Evolutionary conservation across 495 filamentous ascomycete species (phyloP).

Genomic region (Trichoderma asperelloides): DNA sequence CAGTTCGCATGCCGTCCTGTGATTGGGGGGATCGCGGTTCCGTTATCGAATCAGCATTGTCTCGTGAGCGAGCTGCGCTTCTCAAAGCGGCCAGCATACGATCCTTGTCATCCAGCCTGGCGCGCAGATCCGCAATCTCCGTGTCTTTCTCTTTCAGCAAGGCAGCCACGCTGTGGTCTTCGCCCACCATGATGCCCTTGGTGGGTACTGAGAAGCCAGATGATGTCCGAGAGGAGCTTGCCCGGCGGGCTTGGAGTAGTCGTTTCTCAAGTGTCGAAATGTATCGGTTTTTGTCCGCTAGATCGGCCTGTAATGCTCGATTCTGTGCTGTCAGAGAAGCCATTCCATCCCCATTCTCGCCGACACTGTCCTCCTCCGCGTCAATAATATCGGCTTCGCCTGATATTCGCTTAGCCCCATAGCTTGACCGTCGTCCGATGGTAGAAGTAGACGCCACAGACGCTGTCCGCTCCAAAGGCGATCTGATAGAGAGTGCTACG

Average conservation of each 20-base stretch:
- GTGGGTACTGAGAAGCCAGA: conserved; percentile 49
- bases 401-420: conserved; percentile 32
- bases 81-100: conserved; percentile 83
- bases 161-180: conserved; percentile 57
- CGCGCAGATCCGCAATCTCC: conserved; percentile 84
- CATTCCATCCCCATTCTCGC: conserved; percentile 80
- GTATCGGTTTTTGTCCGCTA: conserved; percentile 91
- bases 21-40: conserved; percentile 18
- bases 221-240: conserved; percentile 80
- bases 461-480: conserved; percentile 49
- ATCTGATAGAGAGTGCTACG: conserved; percentile 55
- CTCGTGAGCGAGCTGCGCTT: conserved; percentile 78
- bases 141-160: conserved; percentile 82
- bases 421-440: conserved; percentile 38
- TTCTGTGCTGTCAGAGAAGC: conserved; percentile 76
- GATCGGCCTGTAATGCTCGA: conserved; percentile 81
- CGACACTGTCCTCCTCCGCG: conserved; percentile 65
- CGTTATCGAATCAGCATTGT: conserved; percentile 56
- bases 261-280: conserved; percentile 89
- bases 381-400: conserved; percentile 29
- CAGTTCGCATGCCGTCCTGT: conserved; percentile 16
- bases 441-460: conserved; percentile 61
- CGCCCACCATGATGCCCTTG: conserved; percentile 52
- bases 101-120: conserved; percentile 91
- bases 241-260: conserved; percentile 80